Evolutionary conservation across 352 stramenopile genomes (phyloP).

Genomic region (Albugo candida): DNA sequence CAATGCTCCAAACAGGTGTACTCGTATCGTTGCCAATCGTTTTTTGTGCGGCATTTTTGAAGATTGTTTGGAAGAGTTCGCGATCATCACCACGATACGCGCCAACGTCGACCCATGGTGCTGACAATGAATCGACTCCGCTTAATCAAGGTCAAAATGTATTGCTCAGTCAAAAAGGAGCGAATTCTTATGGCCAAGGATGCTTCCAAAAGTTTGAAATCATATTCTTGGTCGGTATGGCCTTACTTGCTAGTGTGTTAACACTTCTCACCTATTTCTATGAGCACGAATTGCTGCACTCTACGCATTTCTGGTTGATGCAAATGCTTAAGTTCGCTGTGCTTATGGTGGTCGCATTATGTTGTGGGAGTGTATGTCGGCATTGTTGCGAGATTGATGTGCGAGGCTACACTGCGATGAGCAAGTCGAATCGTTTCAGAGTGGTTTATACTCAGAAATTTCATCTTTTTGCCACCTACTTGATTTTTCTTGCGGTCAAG

Average conservation of each 20-base stretch:
- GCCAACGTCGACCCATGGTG: conserved; percentile 1
- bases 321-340: conserved; percentile 53
- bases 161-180: conserved; percentile 35
- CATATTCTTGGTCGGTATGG: conserved; percentile 50
- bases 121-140: conserved; percentile 12
- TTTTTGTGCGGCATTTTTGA: conserved; percentile 29
- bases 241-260: conserved; percentile 23
- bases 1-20: conserved; percentile 3
- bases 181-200: conserved; percentile 29
- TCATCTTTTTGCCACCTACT: conserved; percentile 65
- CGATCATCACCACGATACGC: conserved; percentile 16
- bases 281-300: conserved; percentile 29
- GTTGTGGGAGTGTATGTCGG: conserved; percentile 57
- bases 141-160: conserved; percentile 17
- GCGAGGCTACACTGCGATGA: conserved; percentile 70
- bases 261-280: conserved; percentile 37
- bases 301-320: conserved; percentile 64
- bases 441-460: conserved; percentile 79
- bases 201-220: conserved; percentile 40
- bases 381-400: conserved; percentile 60
- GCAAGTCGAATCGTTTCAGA: conserved; percentile 68
- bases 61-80: conserved; percentile 36
- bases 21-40: conserved; percentile 22
- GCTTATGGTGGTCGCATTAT: conserved; percentile 59
- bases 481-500: conserved; percentile 61